Evolutionary conservation across 257 asterid genomes (phyloP).

Genomic region (Solanum chiquidenum): DNA sequence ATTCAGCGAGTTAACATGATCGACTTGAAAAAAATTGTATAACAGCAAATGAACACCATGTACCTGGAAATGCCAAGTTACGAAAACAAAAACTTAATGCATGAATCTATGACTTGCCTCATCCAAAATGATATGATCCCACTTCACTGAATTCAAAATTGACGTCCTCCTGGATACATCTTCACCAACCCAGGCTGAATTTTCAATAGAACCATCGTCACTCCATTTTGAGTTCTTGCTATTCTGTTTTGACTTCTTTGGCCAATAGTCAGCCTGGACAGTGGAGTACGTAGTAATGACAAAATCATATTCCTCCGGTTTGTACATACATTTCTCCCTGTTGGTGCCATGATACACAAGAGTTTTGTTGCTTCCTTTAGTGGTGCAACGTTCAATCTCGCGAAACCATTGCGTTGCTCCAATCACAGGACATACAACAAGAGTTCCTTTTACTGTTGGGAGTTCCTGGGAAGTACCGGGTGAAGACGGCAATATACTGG

Average conservation of each 20-base stretch:
- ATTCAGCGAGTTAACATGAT: too few relatives aligned
- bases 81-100: not conserved
- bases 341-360: not conserved
- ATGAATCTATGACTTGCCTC: not conserved
- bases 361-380: not conserved
- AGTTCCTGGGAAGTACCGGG: not conserved
- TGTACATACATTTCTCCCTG: not conserved
- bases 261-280: not conserved
- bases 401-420: not conserved
- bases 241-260: too few relatives aligned
- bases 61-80: not conserved
- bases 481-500: not conserved
- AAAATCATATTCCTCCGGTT: not conserved
- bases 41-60: not conserved
- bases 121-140: not conserved
- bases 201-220: too few relatives aligned
- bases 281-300: not conserved
- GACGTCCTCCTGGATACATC: not conserved
- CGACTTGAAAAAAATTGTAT: too few relatives aligned
- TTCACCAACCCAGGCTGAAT: too few relatives aligned
- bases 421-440: not conserved
- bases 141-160: not conserved
- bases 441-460: not conserved
- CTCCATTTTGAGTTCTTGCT: too few relatives aligned
- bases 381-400: not conserved